These are phyloP conservation scores for Olyra latifolia DNA, from an alignment of 176 grass and related monocot species.

Conservation along the genomic window DNA sequence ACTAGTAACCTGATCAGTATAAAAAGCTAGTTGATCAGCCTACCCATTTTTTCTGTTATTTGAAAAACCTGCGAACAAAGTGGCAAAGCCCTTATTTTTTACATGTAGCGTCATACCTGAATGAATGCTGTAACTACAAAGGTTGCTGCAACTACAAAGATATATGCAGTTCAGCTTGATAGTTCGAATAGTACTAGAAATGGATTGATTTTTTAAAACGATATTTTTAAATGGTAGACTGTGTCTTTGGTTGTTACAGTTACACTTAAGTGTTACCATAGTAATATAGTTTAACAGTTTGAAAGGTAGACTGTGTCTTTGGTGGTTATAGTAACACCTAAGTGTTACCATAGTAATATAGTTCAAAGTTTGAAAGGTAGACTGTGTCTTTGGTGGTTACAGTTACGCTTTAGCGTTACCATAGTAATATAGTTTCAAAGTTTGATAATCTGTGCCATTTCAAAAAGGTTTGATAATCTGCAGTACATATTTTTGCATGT, in stretches of 20 bases:
- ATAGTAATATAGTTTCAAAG: neutral
- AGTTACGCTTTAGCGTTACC: neutral
- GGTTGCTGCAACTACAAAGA: too few relatives aligned
- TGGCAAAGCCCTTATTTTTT: neutral
- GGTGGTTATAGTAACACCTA: too few relatives aligned
- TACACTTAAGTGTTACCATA: neutral
- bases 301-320: too few relatives aligned
- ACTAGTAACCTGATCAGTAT: neutral
- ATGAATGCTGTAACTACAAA: neutral
- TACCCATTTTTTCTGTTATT: neutral
- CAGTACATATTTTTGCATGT: neutral
- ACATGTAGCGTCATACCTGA: neutral
- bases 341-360: too few relatives aligned
- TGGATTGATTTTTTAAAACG: neutral
- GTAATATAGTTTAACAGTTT: neutral
- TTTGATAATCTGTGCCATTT: neutral
- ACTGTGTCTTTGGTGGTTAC: neutral
- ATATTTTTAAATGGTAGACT: too few relatives aligned
- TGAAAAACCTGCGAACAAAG: neutral
- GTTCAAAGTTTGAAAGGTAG: too few relatives aligned
- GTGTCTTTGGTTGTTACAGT: neutral
- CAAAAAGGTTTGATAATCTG: too few relatives aligned
- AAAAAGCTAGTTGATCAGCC: neutral
- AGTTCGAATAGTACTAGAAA: neutral
- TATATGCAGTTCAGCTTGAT: neutral